A percentile compares a stretch with the other conserved stretches of the same genome.
Evolutionary conservation across 2,329 filamentous ascomycete species (phyloP).

Genomic region (Colletotrichum brevisporum): DNA sequence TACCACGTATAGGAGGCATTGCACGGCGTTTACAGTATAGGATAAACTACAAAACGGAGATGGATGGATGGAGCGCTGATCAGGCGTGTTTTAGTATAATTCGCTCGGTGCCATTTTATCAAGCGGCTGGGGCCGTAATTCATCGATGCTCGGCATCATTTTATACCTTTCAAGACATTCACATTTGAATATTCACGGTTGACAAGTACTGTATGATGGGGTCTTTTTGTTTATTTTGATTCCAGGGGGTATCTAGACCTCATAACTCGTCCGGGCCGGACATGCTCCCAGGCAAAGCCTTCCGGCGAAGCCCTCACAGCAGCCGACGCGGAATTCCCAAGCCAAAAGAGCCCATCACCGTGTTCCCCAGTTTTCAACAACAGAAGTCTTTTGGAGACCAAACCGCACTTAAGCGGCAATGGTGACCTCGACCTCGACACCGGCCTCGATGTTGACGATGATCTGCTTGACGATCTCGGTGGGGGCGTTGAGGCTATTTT

Average conservation of each 20-base stretch:
- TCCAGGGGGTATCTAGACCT: constrained; percentile 36
- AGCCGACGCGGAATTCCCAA: constrained; percentile 20
- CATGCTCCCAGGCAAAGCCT: background rate
- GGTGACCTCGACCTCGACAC: constrained; percentile 94
- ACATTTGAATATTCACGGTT: background rate
- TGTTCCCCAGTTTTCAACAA: constrained; percentile 23
- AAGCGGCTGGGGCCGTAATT: no score
- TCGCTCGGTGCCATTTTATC: no score
- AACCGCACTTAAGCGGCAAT: constrained; percentile 79
- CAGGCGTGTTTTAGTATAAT: no score
- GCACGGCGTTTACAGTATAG: constrained; percentile 29
- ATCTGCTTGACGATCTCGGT: constrained; percentile 98
- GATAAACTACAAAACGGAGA: background rate
- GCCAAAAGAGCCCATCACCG: constrained; percentile 29
- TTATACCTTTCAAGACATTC: no score
- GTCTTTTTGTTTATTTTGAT: constrained; percentile 36
- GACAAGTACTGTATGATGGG: background rate
- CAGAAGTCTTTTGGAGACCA: background rate
- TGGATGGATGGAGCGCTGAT: background rate
- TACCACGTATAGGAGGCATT: constrained; percentile 30
- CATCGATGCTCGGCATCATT: no score
- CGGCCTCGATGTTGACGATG: constrained; percentile 95
- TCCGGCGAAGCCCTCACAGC: constrained; percentile 10
- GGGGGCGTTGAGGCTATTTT: constrained; percentile 85
- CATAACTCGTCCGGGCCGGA: constrained; percentile 34